These are phyloP conservation scores for Gynochthodes officinalis DNA, from an alignment of 257 asterid genomes.

Conservation along the genomic window DNA sequence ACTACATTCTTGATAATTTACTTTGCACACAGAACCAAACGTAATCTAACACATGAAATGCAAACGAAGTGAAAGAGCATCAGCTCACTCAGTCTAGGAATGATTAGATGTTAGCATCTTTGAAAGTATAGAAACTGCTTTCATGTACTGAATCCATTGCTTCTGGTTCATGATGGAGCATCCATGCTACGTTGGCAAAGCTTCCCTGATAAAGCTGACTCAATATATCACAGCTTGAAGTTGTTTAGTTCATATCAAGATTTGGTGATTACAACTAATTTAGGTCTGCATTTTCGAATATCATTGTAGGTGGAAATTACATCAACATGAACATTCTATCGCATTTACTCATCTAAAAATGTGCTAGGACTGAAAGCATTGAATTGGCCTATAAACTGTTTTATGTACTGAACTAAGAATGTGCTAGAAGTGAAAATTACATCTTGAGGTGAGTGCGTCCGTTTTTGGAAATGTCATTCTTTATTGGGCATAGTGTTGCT, in stretches of 20 bases:
- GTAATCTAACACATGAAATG: neutral
- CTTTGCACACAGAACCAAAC: neutral
- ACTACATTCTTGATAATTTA: constrained; percentile 1
- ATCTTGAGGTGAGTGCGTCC: no score
- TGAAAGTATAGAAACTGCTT: neutral
- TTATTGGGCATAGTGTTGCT: neutral
- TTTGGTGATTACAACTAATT: neutral
- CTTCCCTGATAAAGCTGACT: neutral
- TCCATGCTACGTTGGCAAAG: neutral
- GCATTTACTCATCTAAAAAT: neutral
- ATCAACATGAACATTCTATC: neutral
- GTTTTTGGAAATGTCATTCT: neutral
- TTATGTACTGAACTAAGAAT: no score
- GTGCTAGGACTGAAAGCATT: neutral
- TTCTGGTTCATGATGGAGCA: neutral
- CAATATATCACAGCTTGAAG: neutral
- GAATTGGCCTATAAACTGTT: neutral
- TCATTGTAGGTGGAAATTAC: neutral
- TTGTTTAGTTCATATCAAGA: neutral
- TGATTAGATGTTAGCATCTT: neutral
- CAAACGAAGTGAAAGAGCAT: neutral
- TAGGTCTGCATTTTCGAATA: neutral
- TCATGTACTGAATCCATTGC: neutral
- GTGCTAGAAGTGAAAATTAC: no score
- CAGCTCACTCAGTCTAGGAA: neutral